Conservation (phyloP, 148 eudicot species). For the Mesembryanthemum crystallinum region DNA sequence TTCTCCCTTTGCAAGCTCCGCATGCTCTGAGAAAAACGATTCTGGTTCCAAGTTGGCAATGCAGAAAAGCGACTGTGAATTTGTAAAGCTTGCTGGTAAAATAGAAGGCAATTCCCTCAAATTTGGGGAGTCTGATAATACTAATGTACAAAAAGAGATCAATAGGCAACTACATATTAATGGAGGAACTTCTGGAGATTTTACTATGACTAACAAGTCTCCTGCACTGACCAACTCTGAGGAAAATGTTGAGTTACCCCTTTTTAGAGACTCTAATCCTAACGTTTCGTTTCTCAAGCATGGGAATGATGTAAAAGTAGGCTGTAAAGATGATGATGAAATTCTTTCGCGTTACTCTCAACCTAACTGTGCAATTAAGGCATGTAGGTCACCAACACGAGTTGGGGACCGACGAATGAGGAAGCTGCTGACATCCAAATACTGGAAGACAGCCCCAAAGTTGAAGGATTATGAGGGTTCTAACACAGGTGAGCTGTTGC, state of each 20-base stretch:
- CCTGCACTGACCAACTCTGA: constrained; percentile 38
- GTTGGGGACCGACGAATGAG: constrained; percentile 51
- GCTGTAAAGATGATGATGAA: constrained; percentile 90
- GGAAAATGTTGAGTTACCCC: constrained; percentile 59
- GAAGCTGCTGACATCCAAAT: constrained; percentile 67
- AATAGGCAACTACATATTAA: constrained; percentile 33
- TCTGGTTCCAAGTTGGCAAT: constrained; percentile 38
- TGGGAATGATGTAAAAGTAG: constrained; percentile 64
- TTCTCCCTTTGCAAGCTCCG: constrained; percentile 46
- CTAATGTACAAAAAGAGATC: constrained; percentile 38
- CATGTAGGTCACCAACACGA: constrained; percentile 43
- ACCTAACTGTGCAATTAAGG: constrained; percentile 50
- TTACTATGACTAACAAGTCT: constrained; percentile 38
- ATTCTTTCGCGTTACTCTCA: constrained; percentile 57
- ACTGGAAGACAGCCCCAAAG: constrained; percentile 79
- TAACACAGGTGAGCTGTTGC: constrained; percentile 45
- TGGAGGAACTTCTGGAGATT: constrained; percentile 37
- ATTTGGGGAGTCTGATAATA: constrained; percentile 41
- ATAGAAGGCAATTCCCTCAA: constrained; percentile 39
- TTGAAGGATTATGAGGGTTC: constrained; percentile 54
- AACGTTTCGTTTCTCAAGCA: constrained; percentile 46
- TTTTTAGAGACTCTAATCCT: constrained; percentile 48
- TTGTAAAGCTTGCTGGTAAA: constrained; percentile 30
- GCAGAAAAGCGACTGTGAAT: constrained; percentile 31
- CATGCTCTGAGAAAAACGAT: constrained; percentile 39